Evolutionary conservation across 306 rosid species (phyloP), one percentile per base, ranked within the genome.

Genomic region (Lathyrus tuberosus): DNA sequence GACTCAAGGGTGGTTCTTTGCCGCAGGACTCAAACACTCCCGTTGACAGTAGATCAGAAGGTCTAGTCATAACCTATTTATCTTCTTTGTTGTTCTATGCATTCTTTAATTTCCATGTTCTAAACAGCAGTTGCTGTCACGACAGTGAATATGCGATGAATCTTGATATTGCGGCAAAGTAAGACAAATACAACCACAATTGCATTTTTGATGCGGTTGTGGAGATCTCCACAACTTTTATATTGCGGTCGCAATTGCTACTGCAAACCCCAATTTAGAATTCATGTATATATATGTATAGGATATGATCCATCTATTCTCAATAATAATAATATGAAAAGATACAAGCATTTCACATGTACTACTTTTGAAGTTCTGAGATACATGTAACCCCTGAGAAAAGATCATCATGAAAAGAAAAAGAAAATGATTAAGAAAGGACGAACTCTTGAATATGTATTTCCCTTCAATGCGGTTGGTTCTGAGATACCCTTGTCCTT

Each of bases 21-120:
- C 81, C 91, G 93, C 33, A 84, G 84, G 83, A 87, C 88, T 59
- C 83, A 87, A 69, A 81, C 94, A 52, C 81, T 91, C 71, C 90
- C 97, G 31, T 72, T 91, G 69, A 89, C 96, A 14, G 90, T 89
- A 69, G 97, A 91, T 85, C 97, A 91, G 72, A 91, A 91, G 97
- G 94, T 91, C 78, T 62, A 43, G 44, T 46, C 10, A 40, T 7
- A 54, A 44, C 46, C 71, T 62, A 43, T 16, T 59, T 74, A 52
- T 65, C 54, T 37, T 44, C 30, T 72, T 56, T 70, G 18, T 64
- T 71, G 3, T 42, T 64, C 41, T 60, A 51, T 67, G 71, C 33
- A 46, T 44, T 66, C 15, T 56, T 57, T 53, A 53, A 12, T 57
- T 57, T 57, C 33, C 3, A 14, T 6, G 11, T 30, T 57, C 12